Evolutionary conservation across 305 asterid genomes (phyloP), one percentile per base, ranked within the genome.

Genomic region (Fraxinus platypoda): DNA sequence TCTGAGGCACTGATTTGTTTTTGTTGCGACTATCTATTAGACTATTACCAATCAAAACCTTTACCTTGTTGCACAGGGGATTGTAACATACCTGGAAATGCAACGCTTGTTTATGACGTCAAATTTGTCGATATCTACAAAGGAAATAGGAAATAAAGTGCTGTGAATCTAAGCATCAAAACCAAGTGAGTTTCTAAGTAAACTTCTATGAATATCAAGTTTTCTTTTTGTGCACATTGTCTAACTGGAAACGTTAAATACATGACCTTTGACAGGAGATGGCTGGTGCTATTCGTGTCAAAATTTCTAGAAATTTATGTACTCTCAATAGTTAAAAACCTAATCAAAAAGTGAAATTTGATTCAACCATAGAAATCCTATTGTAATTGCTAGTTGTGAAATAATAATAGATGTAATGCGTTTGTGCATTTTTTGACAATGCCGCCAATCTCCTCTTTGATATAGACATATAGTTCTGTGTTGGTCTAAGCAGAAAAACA

Each of bases 51-150:
- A 11, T 62, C 76, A 49, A 84, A 15, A 62, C 23, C 6, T 49
- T 49, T n/a, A 31, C n/a, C 66, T 31, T 37, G 71, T 38, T 84
- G 57, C 62, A 43, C 87, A 94, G 98, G 98, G 85, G 98, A 94
- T 80, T 94, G 98, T 87, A 94, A 93, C 86, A 90, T 94, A 75
- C 98, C 98, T 33, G 95, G 86, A 84, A 93, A 94, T 80, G 97
- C 98, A 11, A 94, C 98, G 0, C 97, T 94, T 66, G 21, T 91
- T 34, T 94, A 93, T 13, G 97, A 93, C 34, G 89, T 94, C 85
- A 87, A 90, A 6, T 93, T 93, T 74, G 94, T 93, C 15, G 89
- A 87, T 13, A 78, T 94, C 85, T 94, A 93, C 89, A 79, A 76
- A 13, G 98, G 98, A 75, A 94, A 94, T 83, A 84, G 98, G 86